phyloP scores from a whole-genome alignment of 768 basidiomycete genomes.

The Lactarius hengduanensis region DNA sequence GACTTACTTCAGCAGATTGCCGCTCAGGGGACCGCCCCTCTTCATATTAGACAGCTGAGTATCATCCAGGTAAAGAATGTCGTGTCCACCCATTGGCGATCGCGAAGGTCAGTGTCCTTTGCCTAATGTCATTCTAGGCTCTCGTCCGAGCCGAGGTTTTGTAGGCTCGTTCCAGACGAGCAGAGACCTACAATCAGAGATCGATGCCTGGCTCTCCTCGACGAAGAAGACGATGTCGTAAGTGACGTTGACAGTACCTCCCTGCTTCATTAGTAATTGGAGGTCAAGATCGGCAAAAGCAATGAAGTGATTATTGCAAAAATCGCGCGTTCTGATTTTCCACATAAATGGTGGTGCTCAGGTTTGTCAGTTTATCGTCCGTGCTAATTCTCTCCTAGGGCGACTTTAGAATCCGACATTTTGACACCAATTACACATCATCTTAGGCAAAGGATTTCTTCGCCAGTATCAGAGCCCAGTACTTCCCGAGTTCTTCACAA shows the following conservation, averaged over 20 bases:
- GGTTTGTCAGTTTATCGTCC: background rate
- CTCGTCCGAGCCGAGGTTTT: conserved; percentile 5
- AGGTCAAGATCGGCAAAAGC: conserved; percentile 67
- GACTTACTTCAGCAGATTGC: conserved; percentile 75
- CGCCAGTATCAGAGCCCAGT: conserved; percentile 39
- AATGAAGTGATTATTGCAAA: conserved; percentile 74
- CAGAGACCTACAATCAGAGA: conserved; percentile 64
- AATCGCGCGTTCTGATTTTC: conserved; percentile 77
- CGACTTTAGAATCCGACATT: conserved; percentile 54
- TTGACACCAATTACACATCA: conserved; percentile 53
- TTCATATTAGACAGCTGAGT: conserved; percentile 71
- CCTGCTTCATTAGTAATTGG: conserved; percentile 20
- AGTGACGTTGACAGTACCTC: conserved; percentile 25
- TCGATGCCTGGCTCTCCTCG: conserved; percentile 62
- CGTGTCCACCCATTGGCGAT: conserved; percentile 71
- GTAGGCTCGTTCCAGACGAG: conserved; percentile 68
- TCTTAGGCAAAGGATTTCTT: conserved; percentile 48
- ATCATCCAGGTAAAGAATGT: conserved; percentile 91
- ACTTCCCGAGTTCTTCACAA: conserved; percentile 55
- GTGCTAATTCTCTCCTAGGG: conserved; percentile 43
- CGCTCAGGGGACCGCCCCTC: conserved; percentile 54
- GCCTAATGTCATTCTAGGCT: conserved; percentile 1
- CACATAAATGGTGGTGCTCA: conserved; percentile 58
- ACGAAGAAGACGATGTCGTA: conserved; percentile 78
- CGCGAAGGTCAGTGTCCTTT: conserved; percentile 57